A percentile compares a stretch with the other conserved stretches of the same genome.
Evolutionary conservation across 2,329 filamentous ascomycete genomes (phyloP).

Genomic region (Bipolaris sorokiniana): DNA sequence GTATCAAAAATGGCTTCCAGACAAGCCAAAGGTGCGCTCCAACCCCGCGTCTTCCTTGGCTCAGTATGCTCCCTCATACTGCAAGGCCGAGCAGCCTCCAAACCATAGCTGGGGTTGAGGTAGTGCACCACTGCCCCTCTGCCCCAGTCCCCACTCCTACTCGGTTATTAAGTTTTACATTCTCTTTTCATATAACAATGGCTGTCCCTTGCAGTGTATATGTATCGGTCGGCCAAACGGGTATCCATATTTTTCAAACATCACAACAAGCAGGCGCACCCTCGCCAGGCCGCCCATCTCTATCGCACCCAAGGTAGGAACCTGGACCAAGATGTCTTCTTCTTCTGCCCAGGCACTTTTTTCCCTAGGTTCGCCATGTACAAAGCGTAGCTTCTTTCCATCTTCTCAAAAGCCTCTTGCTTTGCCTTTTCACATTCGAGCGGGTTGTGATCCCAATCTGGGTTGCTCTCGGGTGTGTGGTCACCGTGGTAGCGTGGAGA

Average conservation of each 20-base stretch:
- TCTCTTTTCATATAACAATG: constrained; percentile 6
- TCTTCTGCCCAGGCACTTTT: constrained; percentile 21
- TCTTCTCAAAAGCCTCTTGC: constrained; percentile 32
- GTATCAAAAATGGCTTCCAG: constrained; percentile 13
- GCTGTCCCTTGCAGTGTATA: constrained; percentile 13
- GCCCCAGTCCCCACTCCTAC: background rate
- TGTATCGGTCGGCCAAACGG: constrained; percentile 1
- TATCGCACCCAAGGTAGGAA: constrained; percentile 27
- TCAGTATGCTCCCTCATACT: constrained; percentile 6
- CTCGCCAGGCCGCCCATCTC: background rate
- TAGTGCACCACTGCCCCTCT: background rate
- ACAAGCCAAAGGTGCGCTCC: constrained; percentile 1
- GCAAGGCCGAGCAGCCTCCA: constrained; percentile 11
- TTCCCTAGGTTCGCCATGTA: constrained; percentile 31
- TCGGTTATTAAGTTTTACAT: background rate
- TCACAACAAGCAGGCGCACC: background rate
- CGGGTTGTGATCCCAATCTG: constrained; percentile 33
- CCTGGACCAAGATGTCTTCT: constrained; percentile 29
- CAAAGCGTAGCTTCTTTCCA: constrained; percentile 31
- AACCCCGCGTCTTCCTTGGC: constrained; percentile 17
- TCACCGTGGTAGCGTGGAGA: constrained; percentile 35
- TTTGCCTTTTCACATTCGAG: constrained; percentile 28
- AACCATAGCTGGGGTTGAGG: constrained; percentile 7
- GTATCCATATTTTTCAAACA: constrained; percentile 7
- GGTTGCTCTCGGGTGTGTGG: constrained; percentile 36